Conservation (phyloP, 1,139 yeast species). For the Entelexis sorbosivorans region DNA sequence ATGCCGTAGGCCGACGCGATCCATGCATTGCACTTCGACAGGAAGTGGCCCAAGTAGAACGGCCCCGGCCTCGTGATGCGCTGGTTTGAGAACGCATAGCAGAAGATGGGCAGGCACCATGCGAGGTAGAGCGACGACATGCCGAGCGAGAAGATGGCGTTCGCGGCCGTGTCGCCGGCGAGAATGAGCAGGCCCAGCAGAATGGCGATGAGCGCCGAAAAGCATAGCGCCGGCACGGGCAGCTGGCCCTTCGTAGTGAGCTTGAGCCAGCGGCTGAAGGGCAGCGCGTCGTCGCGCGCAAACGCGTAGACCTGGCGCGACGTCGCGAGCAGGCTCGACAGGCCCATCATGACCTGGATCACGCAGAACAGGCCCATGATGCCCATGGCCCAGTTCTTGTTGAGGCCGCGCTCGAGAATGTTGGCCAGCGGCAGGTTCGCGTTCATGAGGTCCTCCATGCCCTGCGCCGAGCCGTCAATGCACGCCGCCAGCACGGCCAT, state of each 20-base stretch:
- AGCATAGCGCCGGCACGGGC: constrained; percentile 48
- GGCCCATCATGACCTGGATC: constrained; percentile 48
- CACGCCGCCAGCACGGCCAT: constrained; percentile 23
- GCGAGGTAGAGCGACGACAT: constrained; percentile 49
- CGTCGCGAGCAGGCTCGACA: constrained; percentile 61
- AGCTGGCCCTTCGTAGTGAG: constrained; percentile 39
- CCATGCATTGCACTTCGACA: constrained; percentile 22
- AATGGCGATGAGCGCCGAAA: constrained; percentile 40
- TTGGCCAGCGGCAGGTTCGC: constrained; percentile 48
- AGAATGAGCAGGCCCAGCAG: constrained; percentile 46
- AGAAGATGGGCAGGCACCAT: constrained; percentile 46
- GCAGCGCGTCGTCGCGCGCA: constrained; percentile 83
- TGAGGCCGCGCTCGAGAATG: constrained; percentile 52
- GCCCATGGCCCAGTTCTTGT: constrained; percentile 51
- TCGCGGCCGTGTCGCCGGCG: constrained; percentile 47
- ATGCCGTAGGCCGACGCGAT: constrained; percentile 19
- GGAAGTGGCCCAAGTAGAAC: constrained; percentile 43
- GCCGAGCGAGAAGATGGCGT: constrained; percentile 47
- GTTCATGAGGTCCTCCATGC: constrained; percentile 33
- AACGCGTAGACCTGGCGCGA: constrained; percentile 79
- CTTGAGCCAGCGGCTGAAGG: constrained; percentile 37
- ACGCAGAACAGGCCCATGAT: constrained; percentile 28
- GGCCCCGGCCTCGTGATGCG: constrained; percentile 48
- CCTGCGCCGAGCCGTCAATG: constrained; percentile 13
- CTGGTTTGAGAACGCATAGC: constrained; percentile 33